Evolutionary conservation across 495 filamentous ascomycete genomes (phyloP).

Genomic region (Aspergillus indologenus): DNA sequence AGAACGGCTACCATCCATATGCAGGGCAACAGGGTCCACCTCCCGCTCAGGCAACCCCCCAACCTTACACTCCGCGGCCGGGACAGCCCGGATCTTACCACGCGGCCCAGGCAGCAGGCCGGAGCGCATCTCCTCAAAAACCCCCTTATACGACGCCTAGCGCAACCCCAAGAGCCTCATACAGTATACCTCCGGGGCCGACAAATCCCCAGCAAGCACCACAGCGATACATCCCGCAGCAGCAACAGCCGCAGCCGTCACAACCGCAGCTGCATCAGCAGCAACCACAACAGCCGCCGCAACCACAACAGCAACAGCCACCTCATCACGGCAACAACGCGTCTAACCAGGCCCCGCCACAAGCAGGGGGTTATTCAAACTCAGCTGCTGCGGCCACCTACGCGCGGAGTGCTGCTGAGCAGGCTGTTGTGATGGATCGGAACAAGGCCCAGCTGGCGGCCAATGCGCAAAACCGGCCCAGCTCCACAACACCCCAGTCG

Average conservation of each 20-base stretch:
- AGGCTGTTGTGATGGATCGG: constrained; percentile 44
- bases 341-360: constrained; percentile 26
- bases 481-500: constrained; percentile 42
- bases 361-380: constrained; percentile 37
- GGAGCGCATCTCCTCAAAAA: constrained; percentile 37
- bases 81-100: constrained; percentile 41
- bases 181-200: constrained; percentile 19
- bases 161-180: constrained; percentile 24
- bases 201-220: constrained; percentile 21
- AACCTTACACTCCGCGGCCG: constrained; percentile 40
- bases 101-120: constrained; percentile 30
- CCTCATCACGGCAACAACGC: constrained; percentile 8
- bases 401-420: constrained; percentile 45
- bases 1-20: constrained; percentile 42
- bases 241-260: constrained; percentile 20
- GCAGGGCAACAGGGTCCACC: constrained; percentile 27
- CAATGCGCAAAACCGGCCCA: constrained; percentile 13
- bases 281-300: constrained; percentile 8
- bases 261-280: constrained; percentile 10
- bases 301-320: constrained; percentile 1
- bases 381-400: constrained; percentile 41
- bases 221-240: constrained; percentile 29
- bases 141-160: constrained; percentile 19
- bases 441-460: constrained; percentile 45
- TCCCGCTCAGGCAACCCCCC: constrained; percentile 34